Percentiles rank a stretch among this genome's conserved stretches.
Evolutionary conservation across 176 grass and related monocot species (phyloP).

Genomic region (Ensete ventricosum): DNA sequence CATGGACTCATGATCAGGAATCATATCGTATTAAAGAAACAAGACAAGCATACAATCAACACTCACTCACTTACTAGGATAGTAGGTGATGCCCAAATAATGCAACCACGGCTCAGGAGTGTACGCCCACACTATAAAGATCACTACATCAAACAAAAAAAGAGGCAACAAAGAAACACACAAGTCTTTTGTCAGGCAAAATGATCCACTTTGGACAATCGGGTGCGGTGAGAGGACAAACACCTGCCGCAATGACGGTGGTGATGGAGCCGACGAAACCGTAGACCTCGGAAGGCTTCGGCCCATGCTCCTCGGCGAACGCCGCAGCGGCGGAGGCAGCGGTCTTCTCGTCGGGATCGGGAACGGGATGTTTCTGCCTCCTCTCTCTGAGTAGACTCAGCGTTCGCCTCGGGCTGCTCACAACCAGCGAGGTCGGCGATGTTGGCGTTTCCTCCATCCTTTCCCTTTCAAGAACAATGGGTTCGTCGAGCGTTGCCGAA

Average conservation of each 20-base stretch:
- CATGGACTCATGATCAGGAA: not conserved
- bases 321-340: not conserved
- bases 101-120: slow-evolving; percentile 45
- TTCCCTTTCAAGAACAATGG: no score
- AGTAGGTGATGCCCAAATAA: slow-evolving; percentile 78
- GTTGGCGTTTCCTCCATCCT: slow-evolving; percentile 26
- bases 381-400: slow-evolving; percentile 56
- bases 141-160: slow-evolving; percentile 3
- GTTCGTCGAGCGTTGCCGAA: no score
- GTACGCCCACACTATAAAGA: slow-evolving; percentile 72
- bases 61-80: slow-evolving; percentile 64
- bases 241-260: slow-evolving; percentile 48
- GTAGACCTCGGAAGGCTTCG: slow-evolving; percentile 84
- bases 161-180: not conserved
- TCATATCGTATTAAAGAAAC: not conserved
- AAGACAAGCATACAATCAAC: not conserved
- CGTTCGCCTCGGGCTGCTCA: slow-evolving; percentile 56
- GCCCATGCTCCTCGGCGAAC: slow-evolving; percentile 41
- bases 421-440: slow-evolving; percentile 47
- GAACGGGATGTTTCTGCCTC: slow-evolving; percentile 2
- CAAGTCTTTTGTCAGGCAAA: not conserved
- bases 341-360: not conserved
- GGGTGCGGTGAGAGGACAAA: not conserved
- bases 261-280: slow-evolving; percentile 93
- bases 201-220: not conserved